Evolutionary conservation across 2,329 filamentous ascomycete species (phyloP), one percentile per base, ranked within the genome.

Genomic region (Bipolaris oryzae): DNA sequence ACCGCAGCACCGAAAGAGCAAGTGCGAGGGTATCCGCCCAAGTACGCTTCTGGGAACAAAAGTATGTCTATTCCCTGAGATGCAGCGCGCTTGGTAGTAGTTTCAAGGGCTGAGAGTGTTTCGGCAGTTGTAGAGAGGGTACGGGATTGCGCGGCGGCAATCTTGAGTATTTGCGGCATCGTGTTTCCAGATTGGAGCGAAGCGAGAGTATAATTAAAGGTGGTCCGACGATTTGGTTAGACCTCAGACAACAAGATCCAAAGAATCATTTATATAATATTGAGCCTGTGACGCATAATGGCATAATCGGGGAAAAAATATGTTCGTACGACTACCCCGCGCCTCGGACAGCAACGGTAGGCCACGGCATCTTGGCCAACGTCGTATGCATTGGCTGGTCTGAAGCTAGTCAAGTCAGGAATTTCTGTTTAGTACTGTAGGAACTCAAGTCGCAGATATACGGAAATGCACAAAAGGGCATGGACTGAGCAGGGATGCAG

Each of bases 21-120:
- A 16, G 89, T 92, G 10, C 93, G 89, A 16, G 94, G 94, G 73
- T 97, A 97, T 1, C 93, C 94, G 44, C 94, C 94, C 1, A 97
- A 83, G 72, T 92, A 96, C 20, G 93, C 93, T 79, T 98, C 93
- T 0, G 94, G 94, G 59, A 97, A 93, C 50, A 97, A 86, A 25
- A 97, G 82, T 47, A 97, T 82, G 73, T 95, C 80, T 15, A 86
- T 80, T 45, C 79, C 80, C 39, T 79, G 75, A 11, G 74, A 82
- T 3, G 87, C 84, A n/a, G 92, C 92, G 34, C 81, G 78, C 21
- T 78, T 78, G 33, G 89, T 87, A 13, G 89, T 86, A 10, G 74
- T 65, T 68, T 87, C 82, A 48, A 96, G 84, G 34, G 88, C 84
- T 6, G 77, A 69, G 53, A 96, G 84, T 1, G 92, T 96, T 33